Evolutionary conservation across 2,329 filamentous ascomycete genomes (phyloP).

Genomic region (Claviceps sp.): DNA sequence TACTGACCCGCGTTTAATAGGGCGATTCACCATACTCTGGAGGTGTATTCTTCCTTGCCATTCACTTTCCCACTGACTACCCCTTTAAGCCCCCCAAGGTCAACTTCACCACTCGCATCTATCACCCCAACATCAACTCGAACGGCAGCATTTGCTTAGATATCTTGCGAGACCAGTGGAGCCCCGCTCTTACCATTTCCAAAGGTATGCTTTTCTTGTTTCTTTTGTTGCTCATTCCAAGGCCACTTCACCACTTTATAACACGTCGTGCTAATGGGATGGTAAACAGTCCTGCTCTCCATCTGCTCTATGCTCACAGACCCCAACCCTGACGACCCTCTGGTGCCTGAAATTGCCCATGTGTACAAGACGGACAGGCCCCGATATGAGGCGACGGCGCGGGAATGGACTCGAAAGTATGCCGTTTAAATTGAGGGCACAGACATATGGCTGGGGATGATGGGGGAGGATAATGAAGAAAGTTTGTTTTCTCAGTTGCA

Average conservation of each 20-base stretch:
- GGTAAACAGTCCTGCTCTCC: constrained; percentile 66
- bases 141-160: constrained; percentile 99
- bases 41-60: constrained; percentile 97
- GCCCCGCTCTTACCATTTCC: constrained; percentile 91
- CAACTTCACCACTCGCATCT: constrained; percentile 99
- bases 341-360: constrained; percentile 97
- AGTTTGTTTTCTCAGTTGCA: constrained; percentile 5
- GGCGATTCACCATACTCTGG: constrained; percentile 94
- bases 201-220: constrained; percentile 55
- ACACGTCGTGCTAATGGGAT: constrained; percentile 2
- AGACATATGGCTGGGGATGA: background rate
- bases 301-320: constrained; percentile 99
- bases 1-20: constrained; percentile 33
- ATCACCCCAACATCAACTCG: constrained; percentile 99
- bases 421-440: constrained; percentile 51
- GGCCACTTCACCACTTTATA: too few species aligned
- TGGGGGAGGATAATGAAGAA: background rate
- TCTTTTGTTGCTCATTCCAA: background rate
- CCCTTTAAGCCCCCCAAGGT: constrained; percentile 99
- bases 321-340: constrained; percentile 96
- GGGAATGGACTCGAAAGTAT: constrained; percentile 99
- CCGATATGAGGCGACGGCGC: constrained; percentile 88
- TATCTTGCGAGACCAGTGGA: constrained; percentile 98
- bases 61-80: constrained; percentile 99
- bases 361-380: constrained; percentile 98